Conservation (phyloP, 345 rosid species). For the Cochlearia excelsa region DNA sequence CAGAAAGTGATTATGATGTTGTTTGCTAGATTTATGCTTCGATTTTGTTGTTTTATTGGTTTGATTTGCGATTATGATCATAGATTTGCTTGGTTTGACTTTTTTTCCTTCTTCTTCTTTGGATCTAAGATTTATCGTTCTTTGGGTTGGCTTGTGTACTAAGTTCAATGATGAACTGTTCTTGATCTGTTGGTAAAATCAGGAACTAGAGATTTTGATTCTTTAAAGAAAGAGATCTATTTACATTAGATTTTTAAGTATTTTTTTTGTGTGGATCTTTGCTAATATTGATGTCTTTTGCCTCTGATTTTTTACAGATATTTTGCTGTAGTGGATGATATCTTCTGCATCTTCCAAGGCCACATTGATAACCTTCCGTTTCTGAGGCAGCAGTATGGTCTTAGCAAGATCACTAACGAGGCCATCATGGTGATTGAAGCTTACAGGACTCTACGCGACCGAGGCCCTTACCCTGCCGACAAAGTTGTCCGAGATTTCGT, state of each 20-base stretch:
- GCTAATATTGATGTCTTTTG: neutral
- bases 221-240: neutral
- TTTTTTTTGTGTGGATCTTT: slow-evolving; percentile 1
- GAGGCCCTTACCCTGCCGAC: slow-evolving; percentile 83
- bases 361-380: slow-evolving; percentile 52
- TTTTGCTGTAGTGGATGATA: slow-evolving; percentile 67
- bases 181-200: neutral
- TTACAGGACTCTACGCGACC: slow-evolving; percentile 55
- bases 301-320: slow-evolving; percentile 39
- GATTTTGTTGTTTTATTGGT: neutral
- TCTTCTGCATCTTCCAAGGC: slow-evolving; percentile 65
- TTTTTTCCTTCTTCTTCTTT: neutral
- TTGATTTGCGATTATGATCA: neutral
- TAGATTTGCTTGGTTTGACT: slow-evolving; percentile 21
- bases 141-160: neutral
- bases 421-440: slow-evolving; percentile 67
- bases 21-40: neutral
- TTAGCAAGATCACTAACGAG: slow-evolving; percentile 49
- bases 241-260: neutral
- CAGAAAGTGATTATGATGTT: neutral
- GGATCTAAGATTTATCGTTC: slow-evolving; percentile 11
- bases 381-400: slow-evolving; percentile 59
- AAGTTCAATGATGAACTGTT: slow-evolving; percentile 1
- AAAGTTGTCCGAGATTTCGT: slow-evolving; percentile 70
- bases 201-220: neutral